These are phyloP conservation scores for Tetrahymena elliotti DNA, from an alignment of 73 alveolate species.

Conservation along the genomic window DNA sequence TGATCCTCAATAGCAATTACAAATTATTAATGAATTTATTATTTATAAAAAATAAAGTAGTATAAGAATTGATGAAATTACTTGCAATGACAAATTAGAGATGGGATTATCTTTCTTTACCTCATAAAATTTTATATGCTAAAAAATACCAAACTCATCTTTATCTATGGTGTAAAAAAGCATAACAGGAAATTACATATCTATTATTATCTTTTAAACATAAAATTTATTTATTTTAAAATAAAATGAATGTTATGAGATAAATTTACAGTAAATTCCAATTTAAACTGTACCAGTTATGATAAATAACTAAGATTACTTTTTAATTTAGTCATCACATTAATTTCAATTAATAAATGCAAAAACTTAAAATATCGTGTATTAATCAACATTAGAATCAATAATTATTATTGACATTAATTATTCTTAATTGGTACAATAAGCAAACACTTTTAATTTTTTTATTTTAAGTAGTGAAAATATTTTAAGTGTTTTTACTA, in stretches of 20 bases:
- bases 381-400: too few relatives aligned
- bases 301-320: neutral
- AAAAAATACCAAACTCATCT: neutral
- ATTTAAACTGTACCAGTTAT: neutral
- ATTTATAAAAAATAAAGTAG: neutral
- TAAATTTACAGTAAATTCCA: neutral
- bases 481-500: neutral
- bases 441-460: neutral
- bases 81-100: neutral
- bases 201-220: neutral
- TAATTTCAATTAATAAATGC: too few relatives aligned
- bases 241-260: neutral
- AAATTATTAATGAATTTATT: neutral
- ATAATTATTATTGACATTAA: neutral
- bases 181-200: neutral
- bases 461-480: too few relatives aligned
- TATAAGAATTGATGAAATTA: neutral
- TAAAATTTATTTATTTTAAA: neutral
- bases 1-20: neutral
- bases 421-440: neutral
- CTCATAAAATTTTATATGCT: neutral
- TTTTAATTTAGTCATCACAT: neutral
- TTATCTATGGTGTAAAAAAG: neutral
- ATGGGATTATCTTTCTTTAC: neutral
- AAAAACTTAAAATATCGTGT: neutral